Percentiles rank a stretch among this genome's conserved stretches.
Conservation (phyloP, 2,329 filamentous ascomycete species). For the Aspergillus neoniger region DNA sequence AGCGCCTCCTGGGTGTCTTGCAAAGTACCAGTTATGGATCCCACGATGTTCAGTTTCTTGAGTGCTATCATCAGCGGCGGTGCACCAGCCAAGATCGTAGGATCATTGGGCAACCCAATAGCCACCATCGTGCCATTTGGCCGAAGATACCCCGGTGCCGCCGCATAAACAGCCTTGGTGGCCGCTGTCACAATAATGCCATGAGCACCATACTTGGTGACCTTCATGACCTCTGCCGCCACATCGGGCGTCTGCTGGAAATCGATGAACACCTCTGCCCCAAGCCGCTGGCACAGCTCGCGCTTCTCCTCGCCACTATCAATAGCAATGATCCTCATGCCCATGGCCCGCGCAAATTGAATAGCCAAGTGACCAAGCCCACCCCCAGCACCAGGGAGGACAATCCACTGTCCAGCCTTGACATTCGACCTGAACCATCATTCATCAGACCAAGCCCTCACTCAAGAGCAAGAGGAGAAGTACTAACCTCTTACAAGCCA, state of each 20-base stretch:
- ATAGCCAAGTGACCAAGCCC: constrained; percentile 77
- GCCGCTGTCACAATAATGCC: constrained; percentile 85
- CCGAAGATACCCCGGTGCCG: constrained; percentile 83
- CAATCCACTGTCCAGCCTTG: constrained; percentile 30
- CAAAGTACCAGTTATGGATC: constrained; percentile 89
- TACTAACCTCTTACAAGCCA: constrained; percentile 17
- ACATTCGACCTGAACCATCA: constrained; percentile 33
- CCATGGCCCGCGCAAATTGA: constrained; percentile 92
- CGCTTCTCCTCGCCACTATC: constrained; percentile 81
- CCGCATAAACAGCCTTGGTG: constrained; percentile 88
- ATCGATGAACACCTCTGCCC: constrained; percentile 74
- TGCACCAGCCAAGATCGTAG: constrained; percentile 66
- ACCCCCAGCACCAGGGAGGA: constrained; percentile 37
- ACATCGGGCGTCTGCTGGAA: constrained; percentile 74
- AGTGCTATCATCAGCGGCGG: constrained; percentile 87
- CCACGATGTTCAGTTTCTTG: constrained; percentile 87
- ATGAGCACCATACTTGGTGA: constrained; percentile 79
- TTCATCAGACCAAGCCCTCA: neutral
- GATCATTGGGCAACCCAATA: constrained; percentile 81
- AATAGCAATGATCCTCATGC: constrained; percentile 75
- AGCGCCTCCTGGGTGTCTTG: constrained; percentile 84
- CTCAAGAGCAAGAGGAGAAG: no score
- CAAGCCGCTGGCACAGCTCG: constrained; percentile 65
- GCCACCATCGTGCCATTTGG: constrained; percentile 78
- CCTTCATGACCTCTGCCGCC: constrained; percentile 77